Evolutionary conservation across 352 stramenopile genomes (phyloP).

Genomic region (Pythium chondricola): DNA sequence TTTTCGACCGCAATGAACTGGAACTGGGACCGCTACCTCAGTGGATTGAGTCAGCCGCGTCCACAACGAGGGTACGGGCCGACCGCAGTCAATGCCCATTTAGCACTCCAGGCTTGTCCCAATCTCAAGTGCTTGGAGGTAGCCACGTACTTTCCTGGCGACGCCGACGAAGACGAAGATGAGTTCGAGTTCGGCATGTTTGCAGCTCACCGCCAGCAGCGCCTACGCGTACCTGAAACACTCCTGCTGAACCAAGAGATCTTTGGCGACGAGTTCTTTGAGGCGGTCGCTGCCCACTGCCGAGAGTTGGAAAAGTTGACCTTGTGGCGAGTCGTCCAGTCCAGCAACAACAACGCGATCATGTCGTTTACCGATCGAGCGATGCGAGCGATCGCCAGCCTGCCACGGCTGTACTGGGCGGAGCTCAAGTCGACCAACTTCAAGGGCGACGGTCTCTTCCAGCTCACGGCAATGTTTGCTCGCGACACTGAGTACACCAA

Average conservation of each 20-base stretch:
- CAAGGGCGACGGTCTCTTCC: constrained; percentile 8
- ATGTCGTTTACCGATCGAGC: constrained; percentile 15
- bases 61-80: neutral
- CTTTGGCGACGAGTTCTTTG: constrained; percentile 18
- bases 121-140: constrained; percentile 1
- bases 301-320: constrained; percentile 11
- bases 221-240: neutral
- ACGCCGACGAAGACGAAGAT: constrained; percentile 7
- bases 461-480: constrained; percentile 1
- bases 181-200: constrained; percentile 3
- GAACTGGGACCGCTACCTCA: constrained; percentile 11
- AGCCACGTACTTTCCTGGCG: constrained; percentile 5
- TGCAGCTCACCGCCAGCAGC: neutral
- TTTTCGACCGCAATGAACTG: constrained; percentile 14
- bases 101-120: constrained; percentile 8
- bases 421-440: constrained; percentile 18
- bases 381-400: constrained; percentile 4
- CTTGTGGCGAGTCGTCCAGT: constrained; percentile 8
- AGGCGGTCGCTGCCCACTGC: constrained; percentile 4
- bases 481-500: neutral
- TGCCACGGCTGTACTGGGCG: constrained; percentile 6
- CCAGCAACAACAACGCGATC: neutral
- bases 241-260: constrained; percentile 15
- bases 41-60: neutral
- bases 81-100: constrained; percentile 2